These are phyloP conservation scores for Claviceps spartinae DNA, from an alignment of 2,329 filamentous ascomycete species.

Conservation along the genomic window DNA sequence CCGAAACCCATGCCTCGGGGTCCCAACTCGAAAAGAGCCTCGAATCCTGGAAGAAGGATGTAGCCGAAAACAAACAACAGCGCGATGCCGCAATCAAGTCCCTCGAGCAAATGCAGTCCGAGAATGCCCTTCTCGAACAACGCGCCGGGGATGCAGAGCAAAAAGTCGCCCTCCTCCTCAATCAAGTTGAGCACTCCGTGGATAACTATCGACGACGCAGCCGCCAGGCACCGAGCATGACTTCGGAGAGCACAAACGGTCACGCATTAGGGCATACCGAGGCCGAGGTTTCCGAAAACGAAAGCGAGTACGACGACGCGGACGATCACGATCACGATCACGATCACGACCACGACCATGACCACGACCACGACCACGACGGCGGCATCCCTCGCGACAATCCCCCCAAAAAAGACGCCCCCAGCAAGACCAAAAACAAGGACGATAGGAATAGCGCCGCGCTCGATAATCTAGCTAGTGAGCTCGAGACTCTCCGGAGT, in stretches of 20 bases:
- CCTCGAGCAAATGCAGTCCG: constrained; percentile 67
- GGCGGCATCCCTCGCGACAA: not conserved
- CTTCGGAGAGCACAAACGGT: constrained; percentile 21
- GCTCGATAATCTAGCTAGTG: constrained; percentile 79
- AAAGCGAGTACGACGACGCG: constrained; percentile 39
- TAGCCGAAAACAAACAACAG: constrained; percentile 51
- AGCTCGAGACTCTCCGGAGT: constrained; percentile 76
- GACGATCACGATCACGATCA: not conserved
- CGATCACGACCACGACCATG: not conserved
- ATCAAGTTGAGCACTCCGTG: constrained; percentile 88
- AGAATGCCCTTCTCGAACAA: constrained; percentile 69
- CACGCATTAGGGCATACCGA: constrained; percentile 29
- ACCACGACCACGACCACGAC: not conserved
- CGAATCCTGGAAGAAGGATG: constrained; percentile 51
- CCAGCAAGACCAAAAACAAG: constrained; percentile 30
- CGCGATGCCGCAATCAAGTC: constrained; percentile 51
- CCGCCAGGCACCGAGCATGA: constrained; percentile 39
- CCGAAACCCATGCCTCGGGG: constrained; percentile 52
- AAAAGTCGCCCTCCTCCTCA: constrained; percentile 81
- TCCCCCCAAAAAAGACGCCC: not conserved
- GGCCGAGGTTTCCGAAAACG: constrained; percentile 44
- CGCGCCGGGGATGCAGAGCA: constrained; percentile 82
- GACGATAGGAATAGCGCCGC: constrained; percentile 49
- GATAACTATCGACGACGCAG: constrained; percentile 82
- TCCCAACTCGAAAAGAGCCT: constrained; percentile 60